Evolutionary conservation across 129 eudicot genomes (phyloP), one percentile per base, ranked within the genome.

Genomic region (Centella asiatica): DNA sequence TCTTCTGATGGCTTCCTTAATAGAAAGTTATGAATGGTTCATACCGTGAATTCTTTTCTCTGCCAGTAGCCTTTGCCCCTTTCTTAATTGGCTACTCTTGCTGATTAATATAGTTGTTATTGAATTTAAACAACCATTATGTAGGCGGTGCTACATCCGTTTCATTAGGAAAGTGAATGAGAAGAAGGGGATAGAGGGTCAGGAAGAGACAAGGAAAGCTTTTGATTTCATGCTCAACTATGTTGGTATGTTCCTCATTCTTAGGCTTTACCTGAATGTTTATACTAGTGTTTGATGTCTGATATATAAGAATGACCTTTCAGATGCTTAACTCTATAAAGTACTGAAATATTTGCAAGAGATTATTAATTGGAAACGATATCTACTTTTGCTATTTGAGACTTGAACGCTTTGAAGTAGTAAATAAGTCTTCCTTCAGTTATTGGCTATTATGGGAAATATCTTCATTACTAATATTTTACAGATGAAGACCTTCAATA

Each of bases 171-270:
- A 85, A 68, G 83, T 72, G n/a, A 93, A 93, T 78, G 99, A 93
- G 33, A 93, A 85, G 89, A 93, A 83, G 82, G 96, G 99, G 61
- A 44, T 73, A 54, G 96, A 93, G 71, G 96, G 96, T 70, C 92
- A 83, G 67, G 96, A 85, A 74, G 99, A 93, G 70, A 93, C 96
- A n/a, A 83, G 87, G 61, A 93, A 85, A 80, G 99, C 99, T 60
- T 93, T 68, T 74, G 99, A 93, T 45, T 93, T 93, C 74, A 93
- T 88, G 96, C 80, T 93, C 15, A 67, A 77, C 72, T 82, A 78
- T 76, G 89, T 93, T 37, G 99, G 96, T 88, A 42, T 60, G 95
- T 71, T 75, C 15, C 51, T 67, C 69, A 39, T 56, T 27, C 26
- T 60, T 15, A 44, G 42, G 59, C 15, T 19, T n/a, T 65, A 12